A percentile compares a stretch with the other conserved stretches of the same genome.
Conservation (phyloP, 768 basidiomycete genomes). For the Russula abietina region DNA sequence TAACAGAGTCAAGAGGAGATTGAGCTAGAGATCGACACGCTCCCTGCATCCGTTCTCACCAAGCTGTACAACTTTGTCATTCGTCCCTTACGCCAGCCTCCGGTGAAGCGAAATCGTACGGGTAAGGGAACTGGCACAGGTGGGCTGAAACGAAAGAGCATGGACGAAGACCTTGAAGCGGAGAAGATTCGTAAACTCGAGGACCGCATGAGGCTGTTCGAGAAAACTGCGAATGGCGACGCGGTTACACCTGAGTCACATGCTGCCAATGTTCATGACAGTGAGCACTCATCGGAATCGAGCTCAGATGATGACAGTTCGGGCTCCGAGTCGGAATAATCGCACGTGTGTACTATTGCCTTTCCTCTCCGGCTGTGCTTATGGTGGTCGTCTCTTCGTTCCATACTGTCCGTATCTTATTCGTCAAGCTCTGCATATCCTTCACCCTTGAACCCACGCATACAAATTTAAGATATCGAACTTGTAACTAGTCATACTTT, state of each 20-base stretch:
- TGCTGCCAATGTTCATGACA: constrained; percentile 43
- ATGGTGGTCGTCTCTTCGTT: constrained; percentile 9
- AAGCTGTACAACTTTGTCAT: constrained; percentile 96
- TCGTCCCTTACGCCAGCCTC: constrained; percentile 56
- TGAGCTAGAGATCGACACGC: constrained; percentile 92
- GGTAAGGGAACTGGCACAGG: constrained; percentile 85
- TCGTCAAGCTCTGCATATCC: constrained; percentile 26
- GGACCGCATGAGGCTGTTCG: constrained; percentile 79
- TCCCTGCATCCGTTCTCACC: constrained; percentile 81
- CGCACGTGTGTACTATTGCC: neutral
- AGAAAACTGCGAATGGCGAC: constrained; percentile 40
- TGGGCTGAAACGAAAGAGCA: constrained; percentile 87
- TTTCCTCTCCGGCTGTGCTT: constrained; percentile 8
- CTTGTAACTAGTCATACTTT: constrained; percentile 30
- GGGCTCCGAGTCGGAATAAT: constrained; percentile 77
- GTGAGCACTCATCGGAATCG: constrained; percentile 74
- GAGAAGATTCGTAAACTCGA: constrained; percentile 92
- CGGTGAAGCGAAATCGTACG: constrained; percentile 54
- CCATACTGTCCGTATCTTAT: constrained; percentile 24
- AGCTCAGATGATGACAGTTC: constrained; percentile 77
- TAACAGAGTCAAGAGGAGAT: constrained; percentile 91
- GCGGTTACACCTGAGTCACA: constrained; percentile 33
- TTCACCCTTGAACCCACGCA: constrained; percentile 26
- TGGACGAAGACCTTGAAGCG: constrained; percentile 95
- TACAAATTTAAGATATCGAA: constrained; percentile 31